Base-by-base conservation (phyloP, 1,284 basidiomycete species). In the Termitomyces sp. region DNA sequence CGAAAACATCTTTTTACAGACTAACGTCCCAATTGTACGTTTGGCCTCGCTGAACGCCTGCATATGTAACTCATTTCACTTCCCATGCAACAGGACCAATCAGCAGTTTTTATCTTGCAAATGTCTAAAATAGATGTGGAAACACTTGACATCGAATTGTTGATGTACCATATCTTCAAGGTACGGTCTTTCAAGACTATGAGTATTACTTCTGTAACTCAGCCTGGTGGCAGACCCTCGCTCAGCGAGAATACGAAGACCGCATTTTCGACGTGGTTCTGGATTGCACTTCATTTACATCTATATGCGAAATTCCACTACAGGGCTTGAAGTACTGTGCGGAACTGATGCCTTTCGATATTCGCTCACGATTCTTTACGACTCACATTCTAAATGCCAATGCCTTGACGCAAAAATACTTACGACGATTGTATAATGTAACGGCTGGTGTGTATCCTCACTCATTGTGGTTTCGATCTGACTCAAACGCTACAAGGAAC, bases 381-480 rank as follows among this genome's bases (percentile, higher is more conserved):
- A 73, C 84, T 8, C 85, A 87, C 55, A 79, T 93, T 41, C 72
- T 94, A 49, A 93, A 91, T 58, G 83, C 89, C n/a, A 95, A 94
- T 62, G 72, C 77, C 4, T 72, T 85, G 50, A 84, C 87, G 0
- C 79, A 85, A 62, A 81, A 82, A 60, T 91, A 90, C 62, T 70
- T 93, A 46, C 80, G 87, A 49, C 78, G 90, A 54, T 65, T 93
- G 46, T 85, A 86, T 63, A 86, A 90, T 55, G 77, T 91, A 41
- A 83, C 82, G 37, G 81, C 82, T 50, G 86, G 91, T 89, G 63
- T 51, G 77, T 66, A 21, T 9, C 39, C 16, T 42, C 9, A 5
- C n/a, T 5, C 44, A 48, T 53, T 24, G 33, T 26, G 21, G 4
- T 31, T 42, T 10, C 2, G 21, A 26, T 46, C 31, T 26, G 16